phyloP scores from a whole-genome alignment of 768 basidiomycete species.

The Kwoniella botswanensis region DNA sequence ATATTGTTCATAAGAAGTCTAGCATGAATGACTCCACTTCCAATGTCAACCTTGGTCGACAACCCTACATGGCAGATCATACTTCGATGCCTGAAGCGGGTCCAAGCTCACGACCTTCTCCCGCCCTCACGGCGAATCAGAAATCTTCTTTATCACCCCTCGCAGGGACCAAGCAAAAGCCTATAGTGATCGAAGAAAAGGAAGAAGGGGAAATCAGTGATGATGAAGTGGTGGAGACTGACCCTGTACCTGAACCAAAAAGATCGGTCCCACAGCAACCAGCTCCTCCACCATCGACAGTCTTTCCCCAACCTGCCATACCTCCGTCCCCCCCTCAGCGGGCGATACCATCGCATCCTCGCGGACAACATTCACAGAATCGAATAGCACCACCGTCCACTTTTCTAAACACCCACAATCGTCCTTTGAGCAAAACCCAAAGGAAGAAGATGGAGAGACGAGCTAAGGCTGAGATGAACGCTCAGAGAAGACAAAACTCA shows the following conservation, averaged over 20 bases:
- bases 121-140: neutral
- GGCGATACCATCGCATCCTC: no score
- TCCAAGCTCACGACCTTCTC: neutral
- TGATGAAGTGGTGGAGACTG: constrained; percentile 23
- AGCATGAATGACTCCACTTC: neutral
- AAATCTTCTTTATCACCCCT: neutral
- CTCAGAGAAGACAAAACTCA: neutral
- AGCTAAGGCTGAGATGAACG: neutral
- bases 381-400: neutral
- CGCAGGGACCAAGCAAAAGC: constrained; percentile 7
- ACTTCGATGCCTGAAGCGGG: neutral
- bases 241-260: constrained; percentile 6
- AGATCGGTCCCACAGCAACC: neutral
- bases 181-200: constrained; percentile 26
- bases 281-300: neutral
- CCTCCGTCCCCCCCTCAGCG: neutral
- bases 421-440: neutral
- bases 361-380: no score
- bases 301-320: neutral
- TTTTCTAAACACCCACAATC: neutral
- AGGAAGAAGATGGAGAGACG: constrained; percentile 24
- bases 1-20: no score
- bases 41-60: neutral
- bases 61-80: neutral
- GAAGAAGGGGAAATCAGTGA: constrained; percentile 54